A percentile compares a stretch with the other conserved stretches of the same genome.
Conservation (phyloP, 2,329 filamentous ascomycete species). For the Thielaviopsis ethacetica region DNA sequence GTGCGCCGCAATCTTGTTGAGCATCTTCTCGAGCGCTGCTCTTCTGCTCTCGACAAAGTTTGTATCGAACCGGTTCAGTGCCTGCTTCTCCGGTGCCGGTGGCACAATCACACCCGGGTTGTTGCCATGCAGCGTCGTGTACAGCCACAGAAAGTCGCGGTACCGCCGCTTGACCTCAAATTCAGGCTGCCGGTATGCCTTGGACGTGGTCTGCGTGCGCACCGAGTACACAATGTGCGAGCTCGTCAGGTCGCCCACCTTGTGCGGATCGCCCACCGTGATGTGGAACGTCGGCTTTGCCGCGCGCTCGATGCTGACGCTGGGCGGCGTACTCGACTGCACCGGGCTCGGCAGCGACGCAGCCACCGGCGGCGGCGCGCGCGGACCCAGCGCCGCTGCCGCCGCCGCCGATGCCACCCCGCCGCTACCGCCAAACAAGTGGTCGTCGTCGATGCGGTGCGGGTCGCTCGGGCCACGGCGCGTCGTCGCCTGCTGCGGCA, state of each 20-base stretch:
- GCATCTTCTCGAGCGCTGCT: conserved; percentile 87
- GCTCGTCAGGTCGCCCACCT: conserved; percentile 90
- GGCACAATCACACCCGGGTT: conserved; percentile 92
- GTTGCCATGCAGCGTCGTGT: conserved; percentile 83
- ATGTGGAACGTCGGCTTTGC: conserved; percentile 86
- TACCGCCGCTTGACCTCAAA: conserved; percentile 91
- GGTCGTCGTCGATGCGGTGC: conserved; percentile 49
- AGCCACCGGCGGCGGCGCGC: conserved; percentile 50
- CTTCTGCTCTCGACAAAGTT: conserved; percentile 92
- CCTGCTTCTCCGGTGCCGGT: conserved; percentile 93
- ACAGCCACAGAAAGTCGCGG: conserved; percentile 94
- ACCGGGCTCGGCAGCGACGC: conserved; percentile 36
- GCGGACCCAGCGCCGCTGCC: conserved; percentile 30
- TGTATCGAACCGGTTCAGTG: conserved; percentile 84
- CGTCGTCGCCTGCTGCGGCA: conserved; percentile 26
- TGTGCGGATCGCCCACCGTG: conserved; percentile 87
- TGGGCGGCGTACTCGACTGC: conserved; percentile 46
- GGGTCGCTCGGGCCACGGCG: conserved; percentile 33
- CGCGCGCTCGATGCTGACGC: conserved; percentile 82
- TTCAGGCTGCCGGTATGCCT: conserved; percentile 82
- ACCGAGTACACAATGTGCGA: conserved; percentile 98
- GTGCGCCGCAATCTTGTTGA: conserved; percentile 87
- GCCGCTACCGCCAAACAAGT: conserved; percentile 7
- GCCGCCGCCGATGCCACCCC: neutral
- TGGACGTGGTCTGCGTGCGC: conserved; percentile 83